Evolutionary conservation across 2,329 filamentous ascomycete genomes (phyloP), one percentile per base, ranked within the genome.

Genomic region (Apiospora marii): DNA sequence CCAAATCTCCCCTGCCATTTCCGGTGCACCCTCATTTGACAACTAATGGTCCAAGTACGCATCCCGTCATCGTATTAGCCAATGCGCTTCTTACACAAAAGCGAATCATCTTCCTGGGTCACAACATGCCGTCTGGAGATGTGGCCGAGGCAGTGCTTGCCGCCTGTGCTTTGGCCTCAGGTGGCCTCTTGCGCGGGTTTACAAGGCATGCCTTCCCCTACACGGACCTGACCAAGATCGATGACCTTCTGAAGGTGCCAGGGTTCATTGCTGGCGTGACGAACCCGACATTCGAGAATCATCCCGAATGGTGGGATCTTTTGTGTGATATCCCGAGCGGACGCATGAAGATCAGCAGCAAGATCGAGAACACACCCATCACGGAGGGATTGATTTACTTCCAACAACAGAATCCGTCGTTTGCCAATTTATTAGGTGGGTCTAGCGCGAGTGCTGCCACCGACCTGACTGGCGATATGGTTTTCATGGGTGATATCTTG

Each of bases 221-320:
- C 80, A 99, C 96, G 0, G 96, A 99, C 84, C 87, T 99, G 61
- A 98, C 95, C 75, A 99, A 99, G 84, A 95, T 99, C 73, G 96
- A 99, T 76, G 96, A 98, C 80, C 88, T 99, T 14, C 88, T 99
- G 68, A 96, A 97, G 78, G 96, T 99, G 0, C 96, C 96, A 8
- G 96, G 96, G 2, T 99, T 99, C 83, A 98, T 99, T 78, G 96
- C 96, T 3, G 96, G 96, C 72, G 96, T 99, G 53, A 99, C 96
- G 1, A 99, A 99, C 80, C 96, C 96, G 7, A 96, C 95, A 0
- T 99, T 99, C 81, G 95, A 96, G 74, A 91, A 95, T 79, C 96
- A 98, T 79, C 94, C 93, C 0, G 95, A 98, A 81, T 99, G 96
- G 96, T 99, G 96, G 96, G 96, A 99, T 82, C 84, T 99, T 13